phyloP scores from a whole-genome alignment of 352 stramenopile species.

The Blastocystis sp. region DNA sequence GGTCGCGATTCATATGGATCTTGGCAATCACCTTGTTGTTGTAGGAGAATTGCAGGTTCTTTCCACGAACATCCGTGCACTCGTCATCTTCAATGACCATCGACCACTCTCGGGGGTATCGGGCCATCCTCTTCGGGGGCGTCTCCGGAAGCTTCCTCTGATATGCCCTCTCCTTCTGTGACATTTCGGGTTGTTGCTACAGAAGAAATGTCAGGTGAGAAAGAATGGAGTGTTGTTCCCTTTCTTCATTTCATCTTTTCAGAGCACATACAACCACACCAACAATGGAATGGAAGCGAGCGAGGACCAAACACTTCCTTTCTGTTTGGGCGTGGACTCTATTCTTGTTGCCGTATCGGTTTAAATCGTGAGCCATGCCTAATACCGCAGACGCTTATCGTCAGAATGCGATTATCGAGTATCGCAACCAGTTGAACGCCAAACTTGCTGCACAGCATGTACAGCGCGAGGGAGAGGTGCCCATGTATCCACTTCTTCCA shows the following conservation, averaged over 20 bases:
- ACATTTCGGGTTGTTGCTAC: background rate
- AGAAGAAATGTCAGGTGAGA: no score
- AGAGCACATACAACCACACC: no score
- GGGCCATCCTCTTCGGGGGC: background rate
- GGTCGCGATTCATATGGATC: background rate
- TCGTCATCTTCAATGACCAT: background rate
- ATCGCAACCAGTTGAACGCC: conserved; percentile 46
- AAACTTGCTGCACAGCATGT: conserved; percentile 65
- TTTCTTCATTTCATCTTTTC: background rate
- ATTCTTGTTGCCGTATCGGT: background rate
- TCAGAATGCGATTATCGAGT: conserved; percentile 54
- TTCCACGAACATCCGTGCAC: background rate
- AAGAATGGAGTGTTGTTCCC: background rate
- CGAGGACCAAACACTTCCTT: no score
- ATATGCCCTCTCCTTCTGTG: background rate
- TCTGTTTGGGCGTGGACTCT: no score
- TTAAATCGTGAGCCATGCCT: conserved; percentile 53
- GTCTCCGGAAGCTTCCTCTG: background rate
- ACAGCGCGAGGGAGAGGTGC: conserved; percentile 37
- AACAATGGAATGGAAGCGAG: no score
- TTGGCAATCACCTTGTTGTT: background rate
- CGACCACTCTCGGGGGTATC: background rate
- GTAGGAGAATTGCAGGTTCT: background rate
- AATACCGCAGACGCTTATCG: conserved; percentile 65
- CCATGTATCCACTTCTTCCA: conserved; percentile 1